A percentile compares a stretch with the other conserved stretches of the same genome.
Conservation (phyloP, 176 grass and related monocot species). For the Ensete ventricosum region DNA sequence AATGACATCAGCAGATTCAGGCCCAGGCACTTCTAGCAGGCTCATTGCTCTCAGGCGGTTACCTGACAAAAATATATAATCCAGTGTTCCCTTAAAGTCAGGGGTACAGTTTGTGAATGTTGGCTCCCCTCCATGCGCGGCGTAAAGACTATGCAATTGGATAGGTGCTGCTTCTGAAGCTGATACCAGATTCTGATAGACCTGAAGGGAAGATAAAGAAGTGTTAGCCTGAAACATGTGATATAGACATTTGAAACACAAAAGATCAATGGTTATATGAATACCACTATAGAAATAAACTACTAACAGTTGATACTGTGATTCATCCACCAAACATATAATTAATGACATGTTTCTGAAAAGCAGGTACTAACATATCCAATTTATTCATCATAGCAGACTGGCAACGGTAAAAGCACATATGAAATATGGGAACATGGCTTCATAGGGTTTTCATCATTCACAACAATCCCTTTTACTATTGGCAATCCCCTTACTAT, state of each 20-base stretch:
- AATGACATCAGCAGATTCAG: conserved; percentile 34
- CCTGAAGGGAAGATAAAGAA: conserved; percentile 36
- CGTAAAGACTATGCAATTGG: conserved; percentile 63
- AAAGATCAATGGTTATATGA: too few species aligned
- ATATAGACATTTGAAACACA: neutral
- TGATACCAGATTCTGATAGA: conserved; percentile 62
- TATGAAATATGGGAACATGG: too few species aligned
- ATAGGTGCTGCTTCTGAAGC: conserved; percentile 26
- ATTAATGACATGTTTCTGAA: too few species aligned
- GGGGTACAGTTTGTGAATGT: conserved; percentile 84
- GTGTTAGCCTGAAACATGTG: neutral
- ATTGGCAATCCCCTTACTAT: too few species aligned
- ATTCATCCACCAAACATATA: too few species aligned
- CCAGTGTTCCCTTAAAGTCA: conserved; percentile 79
- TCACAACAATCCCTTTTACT: too few species aligned
- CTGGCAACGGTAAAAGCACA: too few species aligned
- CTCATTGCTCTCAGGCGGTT: conserved; percentile 45
- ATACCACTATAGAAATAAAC: too few species aligned
- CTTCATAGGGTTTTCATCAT: too few species aligned
- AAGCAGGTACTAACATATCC: too few species aligned
- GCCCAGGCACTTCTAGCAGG: conserved; percentile 53
- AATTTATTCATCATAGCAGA: too few species aligned
- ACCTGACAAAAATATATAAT: conserved; percentile 55
- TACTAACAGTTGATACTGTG: too few species aligned
- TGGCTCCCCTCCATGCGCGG: conserved; percentile 66